Base-by-base conservation (phyloP, 116 monocot genomes). In the Zostera marina region DNA sequence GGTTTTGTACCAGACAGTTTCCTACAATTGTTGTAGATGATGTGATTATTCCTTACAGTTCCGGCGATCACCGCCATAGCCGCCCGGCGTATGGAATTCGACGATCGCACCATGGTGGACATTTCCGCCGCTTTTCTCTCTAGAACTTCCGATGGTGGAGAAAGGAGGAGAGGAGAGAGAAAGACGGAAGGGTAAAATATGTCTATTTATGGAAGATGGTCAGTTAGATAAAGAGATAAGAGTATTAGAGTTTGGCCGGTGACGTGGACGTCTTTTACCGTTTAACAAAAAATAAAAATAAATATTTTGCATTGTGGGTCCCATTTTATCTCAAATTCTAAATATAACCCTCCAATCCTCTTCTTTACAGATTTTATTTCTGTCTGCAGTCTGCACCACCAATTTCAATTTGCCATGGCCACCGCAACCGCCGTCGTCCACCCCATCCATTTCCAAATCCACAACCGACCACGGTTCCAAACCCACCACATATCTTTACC, bases 11-110 rank as follows among this genome's bases (percentile, higher is more conserved):
- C 88, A 78, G 61, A 68, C 84, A 15, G 88, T 61, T 57, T 54
- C 63, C 47, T 93, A 84, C 61, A 93, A 88, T 32, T 77, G 76
- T 56, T 56, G 72, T 61, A 93, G 75, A 63, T 84, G 78, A 40
- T 74, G 64, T 0, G 81, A 79, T 17, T 84, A 74, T 15, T 81
- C 73, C 17, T 79, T 70, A 15, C 44, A 57, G 15, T 68, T 32
- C 32, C 32, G 32, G 32, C 5, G 32, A 49, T 7, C 49, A 20
- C 49, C 49, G 49, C 49, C 14, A 10, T 2, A 49, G 49, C 49
- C 8, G n/a, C 49, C 20, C 49, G 49, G 49, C 16, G 49, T 17
- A 49, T 49, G 49, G 49, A 17, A 9, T 17, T 19, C 49, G 49
- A 49, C 49, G 49, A 49, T 49, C 49, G 49, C 49, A 13, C 16